Base-by-base conservation (phyloP, 306 rosid genomes). In the Carpinus fangiana region DNA sequence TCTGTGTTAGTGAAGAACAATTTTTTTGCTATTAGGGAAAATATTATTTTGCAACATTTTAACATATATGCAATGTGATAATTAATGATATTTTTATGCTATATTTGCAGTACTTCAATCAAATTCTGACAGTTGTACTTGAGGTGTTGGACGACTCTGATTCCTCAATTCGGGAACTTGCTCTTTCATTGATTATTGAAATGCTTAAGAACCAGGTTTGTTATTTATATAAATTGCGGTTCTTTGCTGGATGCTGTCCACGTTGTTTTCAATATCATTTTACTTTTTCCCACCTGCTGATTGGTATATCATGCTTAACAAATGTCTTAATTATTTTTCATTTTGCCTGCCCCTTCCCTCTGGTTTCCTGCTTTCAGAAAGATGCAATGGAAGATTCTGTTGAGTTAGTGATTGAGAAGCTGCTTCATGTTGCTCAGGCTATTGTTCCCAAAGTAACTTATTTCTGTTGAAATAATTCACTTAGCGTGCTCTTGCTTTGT, bases 81-180 rank as follows among this genome's bases (percentile, higher is more conserved):
- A 71, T 59, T 80, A 74, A 77, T 77, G 65, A 75, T 76, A 43
- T 73, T 88, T 83, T 73, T 67, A 47, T 82, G 82, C 68, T 79
- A 48, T 66, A 53, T 76, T 70, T 92, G 93, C 97, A 96, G 99
- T 96, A 90, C 89, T 96, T 96, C 84, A 96, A 96, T 89, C 99
- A 96, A 86, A 96, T 96, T 78, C 82, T 96, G 90, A 93, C 98
- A 2, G 88, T 75, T 82, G 88, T 90, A 78, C 98, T 96, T 79
- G 99, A 96, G 87, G 94, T 93, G 79, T 80, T 91, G 89, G 99
- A 96, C 81, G 94, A 96, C 84, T 86, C 89, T 76, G 94, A 93
- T 82, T 84, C 94, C 83, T 81, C 91, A 73, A 82, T 87, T 65
- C 93, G 94, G 77, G 99, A 96, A 84, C 92, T 90, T 74, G 91